Base-by-base conservation (phyloP, 2,329 filamentous ascomycete species). In the Beauveria sp. region DNA sequence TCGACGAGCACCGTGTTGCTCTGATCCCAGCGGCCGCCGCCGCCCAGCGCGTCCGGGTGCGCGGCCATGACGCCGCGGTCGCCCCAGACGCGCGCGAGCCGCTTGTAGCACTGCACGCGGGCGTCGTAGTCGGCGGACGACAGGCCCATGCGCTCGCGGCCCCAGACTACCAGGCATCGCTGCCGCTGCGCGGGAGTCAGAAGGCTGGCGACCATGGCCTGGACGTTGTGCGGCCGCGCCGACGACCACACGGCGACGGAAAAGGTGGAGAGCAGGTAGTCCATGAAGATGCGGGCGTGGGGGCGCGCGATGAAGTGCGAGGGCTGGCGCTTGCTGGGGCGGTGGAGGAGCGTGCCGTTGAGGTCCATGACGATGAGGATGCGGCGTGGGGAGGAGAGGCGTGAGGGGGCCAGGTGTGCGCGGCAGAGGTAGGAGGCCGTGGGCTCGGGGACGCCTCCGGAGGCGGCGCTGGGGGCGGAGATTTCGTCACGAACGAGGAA, bases 191-290 rank as follows among this genome's bases (percentile, higher is more conserved):
- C 70, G 0, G 75, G 72, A 0, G 79, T 77, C 62, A 96, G 80
- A 0, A 96, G 80, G 54, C 83, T 76, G 3, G 77, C 74, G 64
- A 90, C 84, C 79, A 96, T 90, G 42, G 75, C 76, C 9, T 74
- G 66, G 16, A 96, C 91, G 65, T 95, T 97, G 1, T 81, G 73
- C 0, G 86, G 87, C 22, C 81, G 83, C 0, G 93, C 92, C 7
- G 91, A 96, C 1, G 93, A 96, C 92, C 93, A 99, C 62, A 98
- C 84, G 76, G 92, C 91, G 34, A 96, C 88, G 58, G 80, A 79
- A 77, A 96, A 93, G 62, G 87, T 86, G 14, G 82, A 75, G 66
- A 96, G 81, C 66, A 93, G 83, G 72, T 92, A 91, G 30, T 80
- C 70, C 3, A 98, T 76, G 72, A 99, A 97, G 0, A 76, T 66